Conservation (phyloP, 148 eudicot species). For the Bassia scoparia region DNA sequence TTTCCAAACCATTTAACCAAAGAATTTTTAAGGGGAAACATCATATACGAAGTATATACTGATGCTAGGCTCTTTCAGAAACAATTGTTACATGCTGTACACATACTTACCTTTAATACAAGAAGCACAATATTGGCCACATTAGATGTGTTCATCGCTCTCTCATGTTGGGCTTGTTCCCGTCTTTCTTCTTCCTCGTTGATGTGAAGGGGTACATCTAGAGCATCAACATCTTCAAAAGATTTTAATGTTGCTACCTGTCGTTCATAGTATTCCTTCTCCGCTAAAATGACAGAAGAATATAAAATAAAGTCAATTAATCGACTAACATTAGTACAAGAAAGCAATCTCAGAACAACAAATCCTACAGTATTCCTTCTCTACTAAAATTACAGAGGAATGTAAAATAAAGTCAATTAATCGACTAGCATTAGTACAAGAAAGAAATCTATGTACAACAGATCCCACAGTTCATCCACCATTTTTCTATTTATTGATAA, state of each 20-base stretch:
- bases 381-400: too few relatives aligned
- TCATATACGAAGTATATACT: too few relatives aligned
- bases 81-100: not conserved
- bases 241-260: constrained; percentile 65
- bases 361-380: too few relatives aligned
- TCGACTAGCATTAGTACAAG: too few relatives aligned
- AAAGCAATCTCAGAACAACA: too few relatives aligned
- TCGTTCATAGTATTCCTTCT: constrained; percentile 63
- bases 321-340: not conserved
- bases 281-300: constrained; percentile 33
- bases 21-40: not conserved
- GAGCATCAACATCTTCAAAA: constrained; percentile 63
- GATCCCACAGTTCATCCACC: too few relatives aligned
- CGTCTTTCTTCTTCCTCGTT: constrained; percentile 40
- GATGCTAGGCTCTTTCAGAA: not conserved
- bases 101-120: constrained; percentile 46
- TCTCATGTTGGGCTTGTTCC: constrained; percentile 58
- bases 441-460: too few relatives aligned
- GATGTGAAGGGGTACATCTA: constrained; percentile 27
- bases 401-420: too few relatives aligned
- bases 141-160: constrained; percentile 73
- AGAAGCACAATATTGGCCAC: constrained; percentile 54
- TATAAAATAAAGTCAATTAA: not conserved
- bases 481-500: too few relatives aligned
- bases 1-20: not conserved